A percentile compares a stretch with the other conserved stretches of the same genome.
Conservation (phyloP, 192 early-diverging fungal species). For the Hyaloraphidium curvatum region DNA sequence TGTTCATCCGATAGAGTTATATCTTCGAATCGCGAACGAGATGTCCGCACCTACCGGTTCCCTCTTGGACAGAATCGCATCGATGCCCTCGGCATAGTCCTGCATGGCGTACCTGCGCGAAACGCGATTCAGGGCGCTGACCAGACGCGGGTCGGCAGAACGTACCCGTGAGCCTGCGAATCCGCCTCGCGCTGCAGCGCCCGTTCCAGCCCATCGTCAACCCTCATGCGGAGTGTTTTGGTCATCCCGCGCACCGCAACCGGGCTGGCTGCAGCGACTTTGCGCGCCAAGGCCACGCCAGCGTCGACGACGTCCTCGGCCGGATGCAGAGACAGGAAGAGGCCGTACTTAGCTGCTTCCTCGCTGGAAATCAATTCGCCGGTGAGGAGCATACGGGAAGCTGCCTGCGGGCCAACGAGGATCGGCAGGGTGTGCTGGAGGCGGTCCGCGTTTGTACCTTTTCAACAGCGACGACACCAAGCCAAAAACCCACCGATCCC, state of each 20-base stretch:
- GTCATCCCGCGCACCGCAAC: conserved; percentile 11
- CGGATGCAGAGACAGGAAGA: conserved; percentile 3
- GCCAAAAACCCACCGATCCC: too few relatives aligned
- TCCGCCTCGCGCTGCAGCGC: conserved; percentile 18
- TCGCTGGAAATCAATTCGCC: conserved; percentile 12
- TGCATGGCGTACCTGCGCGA: too few relatives aligned
- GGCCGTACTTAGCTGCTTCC: conserved; percentile 9
- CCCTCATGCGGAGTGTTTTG: conserved; percentile 15
- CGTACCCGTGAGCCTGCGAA: too few relatives aligned
- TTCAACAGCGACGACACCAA: too few relatives aligned
- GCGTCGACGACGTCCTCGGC: background rate
- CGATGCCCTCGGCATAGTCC: too few relatives aligned
- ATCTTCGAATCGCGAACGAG: too few relatives aligned
- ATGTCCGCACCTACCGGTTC: too few relatives aligned
- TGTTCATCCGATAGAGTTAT: too few relatives aligned
- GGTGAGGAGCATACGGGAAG: conserved; percentile 14
- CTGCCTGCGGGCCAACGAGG: conserved; percentile 14
- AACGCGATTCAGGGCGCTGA: too few relatives aligned
- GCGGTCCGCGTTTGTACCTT: too few relatives aligned
- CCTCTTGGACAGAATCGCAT: too few relatives aligned
- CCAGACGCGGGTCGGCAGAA: too few relatives aligned
- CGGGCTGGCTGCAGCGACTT: conserved; percentile 12
- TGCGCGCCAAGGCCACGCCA: conserved; percentile 7
- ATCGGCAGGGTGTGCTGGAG: conserved; percentile 11
- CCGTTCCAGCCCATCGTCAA: conserved; percentile 5